Evolutionary conservation across 2,329 filamentous ascomycete genomes (phyloP), one percentile per base, ranked within the genome.

Genomic region (Meredithiella fracta): DNA sequence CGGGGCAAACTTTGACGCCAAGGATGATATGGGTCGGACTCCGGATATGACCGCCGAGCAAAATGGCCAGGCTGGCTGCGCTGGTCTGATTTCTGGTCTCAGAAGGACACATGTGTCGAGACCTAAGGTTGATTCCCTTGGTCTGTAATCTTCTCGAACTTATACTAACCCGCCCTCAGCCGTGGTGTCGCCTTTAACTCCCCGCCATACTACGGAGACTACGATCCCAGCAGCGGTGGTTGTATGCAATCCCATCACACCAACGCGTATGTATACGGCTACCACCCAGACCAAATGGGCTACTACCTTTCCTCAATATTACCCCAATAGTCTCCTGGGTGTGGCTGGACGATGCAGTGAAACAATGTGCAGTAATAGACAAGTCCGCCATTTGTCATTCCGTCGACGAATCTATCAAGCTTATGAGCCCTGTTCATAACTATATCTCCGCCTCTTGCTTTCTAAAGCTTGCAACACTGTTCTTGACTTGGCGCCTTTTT

Each of bases 41-140:
- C 42, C 56, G 14, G 56, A 58, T 20, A 34, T 54, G 37, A 22
- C 40, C 9, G 56, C 56, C 22, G 25, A 26, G 29, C 9, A 38
- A 3, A 26, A 34, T 20, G 47, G 52, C 7, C 14, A 54, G 23
- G 20, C 15, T 3, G 38, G 34, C 4, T 58, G 56, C 22, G 25
- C 44, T 20, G 56, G 23, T 29, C 23, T 58, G 5, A 58, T 58
- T 23, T 7, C 25, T 23, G 23, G 37, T 17, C 7, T 42, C 37
- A 29, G 29, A 34, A 51, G n/a, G 29, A 34, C 29, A n/a, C 15
- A 29, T 8, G 15, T 44, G 17, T 22, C 15, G 17, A 44, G 15
- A 22, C n/a, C 11, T 44, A 44, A 44, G 40, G 15, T 20, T n/a
- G 7, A 9, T 8, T 20, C 20, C 17, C 15, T 20, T n/a, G 7